Evolutionary conservation across 2,329 filamentous ascomycete species (phyloP).

Genomic region (Chaetothyriales sp.): DNA sequence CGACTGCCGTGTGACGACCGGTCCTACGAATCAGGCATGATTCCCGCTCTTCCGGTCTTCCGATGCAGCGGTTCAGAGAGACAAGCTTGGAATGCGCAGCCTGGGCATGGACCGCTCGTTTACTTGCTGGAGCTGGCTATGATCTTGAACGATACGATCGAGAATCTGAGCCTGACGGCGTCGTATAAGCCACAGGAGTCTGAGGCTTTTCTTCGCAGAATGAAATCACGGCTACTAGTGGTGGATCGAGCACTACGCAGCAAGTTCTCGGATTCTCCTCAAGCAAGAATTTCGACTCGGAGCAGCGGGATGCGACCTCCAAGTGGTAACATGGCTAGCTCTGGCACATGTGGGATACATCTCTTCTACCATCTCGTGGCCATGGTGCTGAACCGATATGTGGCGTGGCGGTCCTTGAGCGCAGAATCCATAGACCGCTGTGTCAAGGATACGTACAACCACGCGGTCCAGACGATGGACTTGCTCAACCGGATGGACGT

Average conservation of each 20-base stretch:
- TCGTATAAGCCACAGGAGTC: neutral
- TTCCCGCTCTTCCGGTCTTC: conserved; percentile 38
- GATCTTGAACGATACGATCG: conserved; percentile 11
- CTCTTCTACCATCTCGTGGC: conserved; percentile 13
- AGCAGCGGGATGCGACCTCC: neutral
- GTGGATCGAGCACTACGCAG: neutral
- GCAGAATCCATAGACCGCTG: conserved; percentile 2
- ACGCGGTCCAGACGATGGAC: conserved; percentile 9
- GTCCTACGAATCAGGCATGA: conserved; percentile 46
- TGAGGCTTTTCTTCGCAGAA: neutral
- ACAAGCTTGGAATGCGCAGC: neutral
- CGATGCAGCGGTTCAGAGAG: neutral
- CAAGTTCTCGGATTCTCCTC: neutral
- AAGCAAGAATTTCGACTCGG: neutral
- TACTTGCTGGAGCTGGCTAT: conserved; percentile 13
- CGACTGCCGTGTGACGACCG: conserved; percentile 48
- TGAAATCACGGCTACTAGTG: neutral
- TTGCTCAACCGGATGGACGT: conserved; percentile 10
- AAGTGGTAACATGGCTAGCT: neutral
- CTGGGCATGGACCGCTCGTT: conserved; percentile 8
- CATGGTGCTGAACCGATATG: conserved; percentile 12
- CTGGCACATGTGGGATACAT: neutral
- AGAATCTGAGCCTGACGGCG: conserved; percentile 1
- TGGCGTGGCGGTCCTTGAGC: conserved; percentile 6
- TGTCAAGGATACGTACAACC: conserved; percentile 6